Base-by-base conservation (phyloP, 495 filamentous ascomycete genomes). In the Xylaria scruposa region DNA sequence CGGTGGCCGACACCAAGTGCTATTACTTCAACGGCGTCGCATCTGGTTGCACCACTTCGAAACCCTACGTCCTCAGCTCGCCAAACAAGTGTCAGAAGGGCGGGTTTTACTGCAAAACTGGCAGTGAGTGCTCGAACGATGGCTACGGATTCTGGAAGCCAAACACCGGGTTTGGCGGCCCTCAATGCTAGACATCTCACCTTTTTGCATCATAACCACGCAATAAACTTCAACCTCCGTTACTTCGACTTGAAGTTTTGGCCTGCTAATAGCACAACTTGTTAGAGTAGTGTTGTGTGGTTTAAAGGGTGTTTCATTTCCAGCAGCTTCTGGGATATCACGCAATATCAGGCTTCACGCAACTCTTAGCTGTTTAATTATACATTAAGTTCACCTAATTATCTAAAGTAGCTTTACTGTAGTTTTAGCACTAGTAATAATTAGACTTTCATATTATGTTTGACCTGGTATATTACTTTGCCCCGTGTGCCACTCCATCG, bases 21-120 rank as follows among this genome's bases (percentile, higher is more conserved):
- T 53, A 53, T 53, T 53, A 53, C 49, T 53, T 53, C 49, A 53
- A 53, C 49, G 49, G 49, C 49, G 49, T n/a, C 26, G 49, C 49
- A 53, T 53, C 49, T 53, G 49, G 21, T 53, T 53, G 49, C 49
- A 53, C 49, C 49, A 53, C 49, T 10, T 53, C 49, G n/a, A 10
- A 53, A 26, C 8, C 49, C 49, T 53, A 53, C 26, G 49, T 53
- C 21, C 49, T 53, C 49, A 53, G 49, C 21, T 53, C 49, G 21
- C 49, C 49, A 53, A 53, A 53, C 49, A 53, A 53, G 49, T 53
- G 49, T 26, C 49, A 53, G 49, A 53, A 53, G 1, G 49, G 49
- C 21, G 49, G 49, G 2, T 53, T 53, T 26, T 53, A 53, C 49
- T 53, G 49, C 49, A 53, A 53, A 26, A 53, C 49, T 26, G 49